Base-by-base conservation (phyloP, 805 yeast genomes). In the Tetrapisispora arboricola region DNA sequence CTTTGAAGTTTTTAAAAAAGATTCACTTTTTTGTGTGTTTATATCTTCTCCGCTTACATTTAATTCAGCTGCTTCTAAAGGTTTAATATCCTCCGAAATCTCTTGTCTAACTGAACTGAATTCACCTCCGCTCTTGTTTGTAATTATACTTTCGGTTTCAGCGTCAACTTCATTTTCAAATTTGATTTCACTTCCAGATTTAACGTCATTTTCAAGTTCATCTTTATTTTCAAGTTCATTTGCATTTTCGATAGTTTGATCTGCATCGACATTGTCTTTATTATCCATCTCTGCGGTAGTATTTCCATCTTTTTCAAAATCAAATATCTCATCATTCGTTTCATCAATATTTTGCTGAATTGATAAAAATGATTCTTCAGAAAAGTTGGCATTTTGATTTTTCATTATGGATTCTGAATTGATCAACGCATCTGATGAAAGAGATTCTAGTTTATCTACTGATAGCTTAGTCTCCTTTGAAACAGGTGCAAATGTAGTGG, bases 401-500 rank as follows among this genome's bases (percentile, higher is more conserved):
- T 17, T 12, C 15, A 36, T 3, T 10, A 20, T 11, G 9, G 25
- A n/a, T 5, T 21, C n/a, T 4, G 20, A 5, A 28, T 5, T 15
- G 3, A 16, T 24, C n/a, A 34, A 28, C 4, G 21, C 7, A n/a
- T 16, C 27, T 4, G 34, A 29, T 4, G 20, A 24, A 4, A 33
- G 25, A 4, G 20, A 9, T 17, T 30, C 29, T 16, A 32, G 31
- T 4, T 25, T 32, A 11, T 26, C 32, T 15, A 3, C 9, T 4
- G 13, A 17, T 6, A 8, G 13, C 8, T 31, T 9, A 25, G 20
- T 31, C 3, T 31, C 31, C 5, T 10, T 3, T 4, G 15, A 24
- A 13, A 19, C 19, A 6, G 66, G 65, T 2, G 56, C 58, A 12
- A 62, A 44, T 22, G 51, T 54, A 6, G 51, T 35, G 3, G 44